Base-by-base conservation (phyloP, 305 asterid genomes). In the Fraxinus angustifolia region DNA sequence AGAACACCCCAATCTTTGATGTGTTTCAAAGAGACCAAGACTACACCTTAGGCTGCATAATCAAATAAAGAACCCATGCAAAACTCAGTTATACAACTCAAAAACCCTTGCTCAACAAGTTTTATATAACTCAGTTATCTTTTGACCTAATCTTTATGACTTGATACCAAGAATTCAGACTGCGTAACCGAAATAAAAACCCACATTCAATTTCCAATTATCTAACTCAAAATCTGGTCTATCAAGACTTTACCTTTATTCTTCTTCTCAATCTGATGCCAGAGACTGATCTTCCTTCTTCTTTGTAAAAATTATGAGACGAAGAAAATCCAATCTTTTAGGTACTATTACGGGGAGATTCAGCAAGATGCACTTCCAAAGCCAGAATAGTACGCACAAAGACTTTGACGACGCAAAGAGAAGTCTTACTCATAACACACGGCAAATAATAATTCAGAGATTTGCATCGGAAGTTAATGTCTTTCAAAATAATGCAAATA, bases 241-340 rank as follows among this genome's bases (percentile, higher is more conserved):
- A 67, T 40, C 62, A 10, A 45, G 58, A 12, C 17, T 65, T 26
- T 33, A 68, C 76, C 65, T 33, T 71, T 40, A 73, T 50, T 74
- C 74, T 67, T 78, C 77, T 80, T 82, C 83, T 74, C 75, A 33
- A 79, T 82, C 35, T 45, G 78, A 71, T 60, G 34, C 80, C 73
- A 73, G 80, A 42, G 17, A 35, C 34, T 35, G 78, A 12, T 45
- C 68, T 26, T 74, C 73, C 65, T 53, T 82, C 81, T 21, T 62
- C 56, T 4, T 76, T 26, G 50, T 58, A 31, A 23, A 62, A 34
- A 72, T 16, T 38, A 75, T 72, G 36, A 38, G 76, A 31, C 19
- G 53, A 56, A 23, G 16, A 82, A 50, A 30, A 36, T 38, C 28
- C 76, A 12, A 76, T 73, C 26, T 75, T 75, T 11, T 0, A 19